A percentile compares a stretch with the other conserved stretches of the same genome.
phyloP scores from a whole-genome alignment of 805 yeast species.

The Metschnikowia kofuensis region DNA sequence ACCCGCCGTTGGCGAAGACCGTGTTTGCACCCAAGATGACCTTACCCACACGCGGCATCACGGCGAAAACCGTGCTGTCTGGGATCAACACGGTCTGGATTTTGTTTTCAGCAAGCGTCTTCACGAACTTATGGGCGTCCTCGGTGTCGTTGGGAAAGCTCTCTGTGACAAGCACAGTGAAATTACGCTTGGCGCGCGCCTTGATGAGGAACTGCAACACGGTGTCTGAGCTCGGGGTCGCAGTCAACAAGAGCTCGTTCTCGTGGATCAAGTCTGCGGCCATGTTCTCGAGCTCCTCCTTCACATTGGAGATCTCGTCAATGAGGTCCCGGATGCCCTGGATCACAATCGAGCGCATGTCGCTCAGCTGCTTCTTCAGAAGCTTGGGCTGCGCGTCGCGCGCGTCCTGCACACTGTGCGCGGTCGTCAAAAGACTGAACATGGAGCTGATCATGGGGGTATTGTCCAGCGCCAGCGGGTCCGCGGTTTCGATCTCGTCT shows the following conservation, averaged over 20 bases:
- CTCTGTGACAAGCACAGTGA: slow-evolving; percentile 90
- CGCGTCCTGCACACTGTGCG: slow-evolving; percentile 21
- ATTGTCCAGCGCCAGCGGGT: slow-evolving; percentile 38
- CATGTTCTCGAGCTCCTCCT: slow-evolving; percentile 88
- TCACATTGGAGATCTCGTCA: slow-evolving; percentile 85
- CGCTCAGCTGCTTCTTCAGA: slow-evolving; percentile 49
- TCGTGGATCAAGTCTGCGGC: slow-evolving; percentile 94
- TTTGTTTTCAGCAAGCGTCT: slow-evolving; percentile 74
- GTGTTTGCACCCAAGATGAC: slow-evolving; percentile 90
- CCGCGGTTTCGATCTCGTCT: slow-evolving; percentile 74
- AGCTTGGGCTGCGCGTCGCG: slow-evolving; percentile 18
- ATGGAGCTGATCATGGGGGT: slow-evolving; percentile 67
- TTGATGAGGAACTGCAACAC: slow-evolving; percentile 81
- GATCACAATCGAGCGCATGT: slow-evolving; percentile 78
- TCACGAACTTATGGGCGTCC: slow-evolving; percentile 75
- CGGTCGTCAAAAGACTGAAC: slow-evolving; percentile 77
- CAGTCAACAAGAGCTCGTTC: slow-evolving; percentile 78
- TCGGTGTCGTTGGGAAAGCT: slow-evolving; percentile 85
- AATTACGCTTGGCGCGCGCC: slow-evolving; percentile 85
- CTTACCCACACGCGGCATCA: slow-evolving; percentile 96
- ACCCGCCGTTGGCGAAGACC: slow-evolving; percentile 95
- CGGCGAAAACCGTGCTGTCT: slow-evolving; percentile 88
- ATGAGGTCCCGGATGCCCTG: slow-evolving; percentile 90
- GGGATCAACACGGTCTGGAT: slow-evolving; percentile 91
- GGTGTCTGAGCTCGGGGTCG: slow-evolving; percentile 92